Evolutionary conservation across 768 basidiomycete genomes (phyloP).

Genomic region (Suillus subluteus): DNA sequence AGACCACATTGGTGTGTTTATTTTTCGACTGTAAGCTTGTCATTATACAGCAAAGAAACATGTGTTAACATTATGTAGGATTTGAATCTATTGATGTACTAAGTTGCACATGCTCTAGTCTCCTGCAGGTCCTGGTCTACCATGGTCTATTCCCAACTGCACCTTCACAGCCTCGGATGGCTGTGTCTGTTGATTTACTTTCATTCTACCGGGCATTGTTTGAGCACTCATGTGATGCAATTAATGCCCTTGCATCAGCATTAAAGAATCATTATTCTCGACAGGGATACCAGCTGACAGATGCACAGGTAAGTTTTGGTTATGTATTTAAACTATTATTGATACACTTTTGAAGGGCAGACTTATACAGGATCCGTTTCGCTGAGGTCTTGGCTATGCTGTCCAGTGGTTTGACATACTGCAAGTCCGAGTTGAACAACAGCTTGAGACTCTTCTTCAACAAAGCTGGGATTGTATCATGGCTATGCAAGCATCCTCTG

Average conservation of each 20-base stretch:
- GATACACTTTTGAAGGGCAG: conserved; percentile 22
- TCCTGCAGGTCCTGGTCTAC: conserved; percentile 29
- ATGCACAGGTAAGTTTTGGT: conserved; percentile 4
- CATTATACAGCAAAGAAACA: not conserved
- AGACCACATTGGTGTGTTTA: not conserved
- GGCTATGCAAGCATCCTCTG: not conserved
- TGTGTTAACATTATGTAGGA: conserved; percentile 13
- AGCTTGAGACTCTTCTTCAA: conserved; percentile 15
- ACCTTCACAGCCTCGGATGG: conserved; percentile 23
- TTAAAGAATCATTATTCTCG: conserved; percentile 9
- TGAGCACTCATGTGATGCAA: conserved; percentile 37
- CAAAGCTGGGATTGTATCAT: not conserved
- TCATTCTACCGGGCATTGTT: conserved; percentile 40
- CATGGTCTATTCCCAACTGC: conserved; percentile 39
- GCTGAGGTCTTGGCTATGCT: conserved; percentile 26
- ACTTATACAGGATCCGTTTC: conserved; percentile 35
- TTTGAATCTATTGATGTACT: conserved; percentile 17
- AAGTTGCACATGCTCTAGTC: conserved; percentile 28
- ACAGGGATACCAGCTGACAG: conserved; percentile 19
- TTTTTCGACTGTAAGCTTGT: conserved; percentile 7
- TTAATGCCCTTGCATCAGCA: conserved; percentile 15
- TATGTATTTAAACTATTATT: conserved; percentile 17
- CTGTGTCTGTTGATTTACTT: no score
- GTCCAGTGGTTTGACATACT: conserved; percentile 37
- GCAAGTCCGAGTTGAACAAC: conserved; percentile 17